Evolutionary conservation across 2,329 filamentous ascomycete species (phyloP), one percentile per base, ranked within the genome.

Genomic region (Peltaster fructicola): DNA sequence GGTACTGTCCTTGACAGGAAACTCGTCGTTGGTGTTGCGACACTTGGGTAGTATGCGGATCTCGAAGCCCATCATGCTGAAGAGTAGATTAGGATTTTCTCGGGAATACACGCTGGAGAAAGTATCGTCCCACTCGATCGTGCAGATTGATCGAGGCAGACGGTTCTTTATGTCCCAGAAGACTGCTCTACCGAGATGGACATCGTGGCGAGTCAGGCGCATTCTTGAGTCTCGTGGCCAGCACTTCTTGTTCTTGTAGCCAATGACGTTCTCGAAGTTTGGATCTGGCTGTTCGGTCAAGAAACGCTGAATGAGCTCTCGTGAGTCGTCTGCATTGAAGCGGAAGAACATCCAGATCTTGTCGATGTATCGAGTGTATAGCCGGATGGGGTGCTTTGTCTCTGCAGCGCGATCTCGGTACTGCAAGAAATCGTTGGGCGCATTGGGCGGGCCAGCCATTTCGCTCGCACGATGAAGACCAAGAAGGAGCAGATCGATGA

Each of bases 161-260:
- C 88, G 73, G 51, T 98, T 98, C 65, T 98, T 95, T 50, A 98
- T 55, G 47, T 98, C 85, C 88, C 88, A 98, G 59, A 98, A 98
- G 2, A 93, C 88, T 30, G 90, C 90, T 31, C 90, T 75, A 20
- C 90, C 88, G 20, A 98, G 71, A 41, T 98, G 95, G 38, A 98
- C 90, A 54, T 98, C 88, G 52, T 98, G 88, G 34, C 88, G 73
- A 88, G 98, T 98, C 41, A 98, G 56, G 22, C 90, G 75, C 90
- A 98, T 98, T 24, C 88, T 72, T 13, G 84, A 93, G 49, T 98
- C 88, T 41, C 88, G 72, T 20, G 88, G 90, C 88, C 88, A 98
- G 54, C 90, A 98, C 51, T 95, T 98, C 63, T 98, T 98, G 56
- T 91, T 98, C 59, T 80, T 84, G 54, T 95, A 98, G 1, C 88